Conservation (phyloP, 352 stramenopile species). For the Plasmopara muralis region DNA sequence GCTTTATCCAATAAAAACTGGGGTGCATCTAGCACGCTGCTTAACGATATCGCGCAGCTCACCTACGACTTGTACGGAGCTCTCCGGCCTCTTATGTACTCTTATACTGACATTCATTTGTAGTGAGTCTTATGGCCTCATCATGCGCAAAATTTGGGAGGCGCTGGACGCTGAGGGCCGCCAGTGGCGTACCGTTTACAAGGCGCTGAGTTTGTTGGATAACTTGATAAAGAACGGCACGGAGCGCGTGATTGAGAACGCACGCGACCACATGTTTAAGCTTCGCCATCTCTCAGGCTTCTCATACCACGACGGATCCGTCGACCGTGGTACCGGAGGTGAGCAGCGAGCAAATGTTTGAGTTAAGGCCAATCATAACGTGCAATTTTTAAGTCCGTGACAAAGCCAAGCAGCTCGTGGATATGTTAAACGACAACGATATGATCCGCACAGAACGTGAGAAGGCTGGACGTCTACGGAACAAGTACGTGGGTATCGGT, state of each 20-base stretch:
- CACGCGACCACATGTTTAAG: slow-evolving; percentile 92
- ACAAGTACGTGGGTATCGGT: slow-evolving; percentile 87
- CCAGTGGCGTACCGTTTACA: slow-evolving; percentile 97
- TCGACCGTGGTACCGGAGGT: slow-evolving; percentile 82
- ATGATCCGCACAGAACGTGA: slow-evolving; percentile 84
- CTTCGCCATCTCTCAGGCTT: slow-evolving; percentile 82
- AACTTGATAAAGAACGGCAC: slow-evolving; percentile 98
- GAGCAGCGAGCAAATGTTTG: background rate
- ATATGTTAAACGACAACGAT: slow-evolving; percentile 86
- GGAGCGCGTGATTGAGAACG: slow-evolving; percentile 97
- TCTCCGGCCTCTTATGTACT: background rate
- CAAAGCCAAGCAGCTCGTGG: slow-evolving; percentile 85
- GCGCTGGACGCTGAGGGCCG: slow-evolving; percentile 81
- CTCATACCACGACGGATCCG: slow-evolving; percentile 83
- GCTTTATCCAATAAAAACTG: slow-evolving; percentile 99
- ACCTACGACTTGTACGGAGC: slow-evolving; percentile 91
- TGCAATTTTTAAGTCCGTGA: slow-evolving; percentile 54
- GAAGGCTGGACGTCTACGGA: slow-evolving; percentile 73
- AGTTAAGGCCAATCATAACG: slow-evolving; percentile 1
- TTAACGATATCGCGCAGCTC: slow-evolving; percentile 97
- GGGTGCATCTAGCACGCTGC: slow-evolving; percentile 94
- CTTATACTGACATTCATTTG: slow-evolving; percentile 3
- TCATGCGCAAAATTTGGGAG: slow-evolving; percentile 95
- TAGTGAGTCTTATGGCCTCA: slow-evolving; percentile 83
- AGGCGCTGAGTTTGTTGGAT: slow-evolving; percentile 92